Evolutionary conservation across 805 yeast species (phyloP), one percentile per base, ranked within the genome.

Genomic region (Candida methanosorbosa): DNA sequence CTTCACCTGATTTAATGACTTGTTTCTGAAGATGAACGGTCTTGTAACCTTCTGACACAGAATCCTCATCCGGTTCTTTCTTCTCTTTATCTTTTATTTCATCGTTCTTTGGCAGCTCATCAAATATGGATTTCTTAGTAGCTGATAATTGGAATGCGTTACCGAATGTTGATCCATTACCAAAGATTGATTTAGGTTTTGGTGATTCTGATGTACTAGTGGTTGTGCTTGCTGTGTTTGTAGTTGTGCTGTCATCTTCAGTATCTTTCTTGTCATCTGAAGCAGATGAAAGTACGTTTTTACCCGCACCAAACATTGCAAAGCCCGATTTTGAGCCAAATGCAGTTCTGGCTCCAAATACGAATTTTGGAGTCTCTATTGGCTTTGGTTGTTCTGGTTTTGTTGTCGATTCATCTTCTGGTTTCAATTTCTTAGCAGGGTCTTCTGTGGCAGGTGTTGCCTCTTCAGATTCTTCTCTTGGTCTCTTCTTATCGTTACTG

Each of bases 1-100:
- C 98, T 56, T 92, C 98, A 1, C 97, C 98, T 0, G 97, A 86
- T 38, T 75, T 69, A 9, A 78, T 61, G 4, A 70, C 71, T 43
- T 73, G 75, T 46, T 70, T 75, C 32, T 68, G 69, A 30, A 81
- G 59, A 38, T 78, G 82, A 7, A 83, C 78, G 42, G 69, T 74
- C 47, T 68, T 68, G 49, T 68, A 75, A n/a, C 47, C 48, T 13
- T 47, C 44, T 14, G 49, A 29, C 9, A 38, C 35, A 11, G 45
- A 49, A 4, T 46, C 40, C 15, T 37, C 38, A 31, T 45, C 44
- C 26, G 37, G 36, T 18, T 38, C 42, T 14, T 46, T 49, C 9
- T 42, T 42, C 25, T 43, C 9, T 7, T 27, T 13, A n/a, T 21
- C 40, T 5, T 33, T 18, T 13, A 34, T 24, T 22, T 43, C 41